A percentile compares a stretch with the other conserved stretches of the same genome.
Conservation (phyloP, 2,329 filamentous ascomycete species). For the Ophiocordyceps unilateralis region DNA sequence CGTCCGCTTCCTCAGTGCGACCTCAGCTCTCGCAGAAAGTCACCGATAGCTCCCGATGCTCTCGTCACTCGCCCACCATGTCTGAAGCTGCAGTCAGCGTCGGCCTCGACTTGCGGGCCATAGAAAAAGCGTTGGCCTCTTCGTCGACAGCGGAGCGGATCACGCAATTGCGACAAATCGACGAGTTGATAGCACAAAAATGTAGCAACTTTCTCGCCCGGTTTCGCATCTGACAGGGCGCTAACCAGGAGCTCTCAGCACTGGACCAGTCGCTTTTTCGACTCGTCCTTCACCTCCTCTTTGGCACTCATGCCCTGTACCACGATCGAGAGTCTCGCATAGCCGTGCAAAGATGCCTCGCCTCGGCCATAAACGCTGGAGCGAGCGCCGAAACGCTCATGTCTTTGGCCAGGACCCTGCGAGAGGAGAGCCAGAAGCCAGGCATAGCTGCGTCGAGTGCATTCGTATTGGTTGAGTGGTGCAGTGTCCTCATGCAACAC, state of each 20-base stretch:
- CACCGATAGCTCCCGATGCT: conserved; percentile 16
- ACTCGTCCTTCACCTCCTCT: conserved; percentile 52
- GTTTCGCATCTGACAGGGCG: conserved; percentile 1
- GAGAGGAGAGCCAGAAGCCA: conserved; percentile 56
- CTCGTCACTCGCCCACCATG: conserved; percentile 15
- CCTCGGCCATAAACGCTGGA: conserved; percentile 43
- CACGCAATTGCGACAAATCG: conserved; percentile 33
- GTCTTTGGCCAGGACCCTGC: conserved; percentile 48
- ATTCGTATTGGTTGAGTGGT: conserved; percentile 86
- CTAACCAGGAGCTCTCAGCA: conserved; percentile 17
- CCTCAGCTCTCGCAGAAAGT: background rate
- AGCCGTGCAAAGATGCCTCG: conserved; percentile 68
- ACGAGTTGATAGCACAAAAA: conserved; percentile 37
- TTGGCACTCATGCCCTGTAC: conserved; percentile 78
- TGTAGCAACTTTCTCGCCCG: conserved; percentile 20
- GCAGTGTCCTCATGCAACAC: conserved; percentile 58
- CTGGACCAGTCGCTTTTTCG: conserved; percentile 31
- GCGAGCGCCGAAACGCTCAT: conserved; percentile 38
- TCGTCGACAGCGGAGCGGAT: conserved; percentile 44
- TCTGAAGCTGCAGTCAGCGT: conserved; percentile 13
- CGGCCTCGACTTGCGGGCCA: conserved; percentile 30
- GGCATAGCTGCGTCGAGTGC: conserved; percentile 65
- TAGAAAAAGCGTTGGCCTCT: conserved; percentile 35
- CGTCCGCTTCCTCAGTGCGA: background rate
- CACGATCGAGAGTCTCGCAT: conserved; percentile 68